phyloP scores from a whole-genome alignment of 2,329 filamentous ascomycete species.

The Leptodontidium sp. region DNA sequence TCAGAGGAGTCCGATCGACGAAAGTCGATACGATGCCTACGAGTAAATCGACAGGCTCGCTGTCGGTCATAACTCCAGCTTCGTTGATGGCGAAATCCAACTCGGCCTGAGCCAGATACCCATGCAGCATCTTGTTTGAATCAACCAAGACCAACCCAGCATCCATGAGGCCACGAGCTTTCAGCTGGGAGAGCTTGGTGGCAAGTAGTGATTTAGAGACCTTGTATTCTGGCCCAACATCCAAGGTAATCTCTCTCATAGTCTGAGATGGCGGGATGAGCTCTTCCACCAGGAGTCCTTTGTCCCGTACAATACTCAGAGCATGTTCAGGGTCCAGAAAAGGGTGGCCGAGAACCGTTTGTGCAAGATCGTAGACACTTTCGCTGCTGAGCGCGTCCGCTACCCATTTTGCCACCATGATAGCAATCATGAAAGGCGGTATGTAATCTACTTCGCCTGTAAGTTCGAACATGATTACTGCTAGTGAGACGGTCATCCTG shows the following conservation, averaged over 20 bases:
- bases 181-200: conserved; percentile 56
- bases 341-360: conserved; percentile 64
- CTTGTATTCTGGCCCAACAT: conserved; percentile 53
- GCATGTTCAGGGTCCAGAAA: conserved; percentile 63
- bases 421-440: conserved; percentile 66
- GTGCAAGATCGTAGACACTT: conserved; percentile 66
- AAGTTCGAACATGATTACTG: conserved; percentile 69
- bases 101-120: conserved; percentile 63
- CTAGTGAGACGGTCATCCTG: conserved; percentile 65
- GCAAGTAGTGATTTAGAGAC: conserved; percentile 53
- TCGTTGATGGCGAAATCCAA: conserved; percentile 57
- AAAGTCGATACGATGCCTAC: conserved; percentile 53
- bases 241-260: conserved; percentile 63
- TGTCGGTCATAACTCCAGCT: conserved; percentile 36
- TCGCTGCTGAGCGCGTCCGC: conserved; percentile 61
- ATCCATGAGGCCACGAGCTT: conserved; percentile 61
- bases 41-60: conserved; percentile 46
- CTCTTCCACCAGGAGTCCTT: conserved; percentile 52
- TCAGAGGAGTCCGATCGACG: conserved; percentile 62
- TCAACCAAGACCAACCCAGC: conserved; percentile 64
- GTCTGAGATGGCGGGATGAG: conserved; percentile 61
- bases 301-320: conserved; percentile 51
- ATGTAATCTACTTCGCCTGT: conserved; percentile 66
- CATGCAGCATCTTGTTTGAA: conserved; percentile 56
- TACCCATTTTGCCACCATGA: conserved; percentile 66